phyloP scores from a whole-genome alignment of 163 green algal genomes.

The Volvox carteri region DNA sequence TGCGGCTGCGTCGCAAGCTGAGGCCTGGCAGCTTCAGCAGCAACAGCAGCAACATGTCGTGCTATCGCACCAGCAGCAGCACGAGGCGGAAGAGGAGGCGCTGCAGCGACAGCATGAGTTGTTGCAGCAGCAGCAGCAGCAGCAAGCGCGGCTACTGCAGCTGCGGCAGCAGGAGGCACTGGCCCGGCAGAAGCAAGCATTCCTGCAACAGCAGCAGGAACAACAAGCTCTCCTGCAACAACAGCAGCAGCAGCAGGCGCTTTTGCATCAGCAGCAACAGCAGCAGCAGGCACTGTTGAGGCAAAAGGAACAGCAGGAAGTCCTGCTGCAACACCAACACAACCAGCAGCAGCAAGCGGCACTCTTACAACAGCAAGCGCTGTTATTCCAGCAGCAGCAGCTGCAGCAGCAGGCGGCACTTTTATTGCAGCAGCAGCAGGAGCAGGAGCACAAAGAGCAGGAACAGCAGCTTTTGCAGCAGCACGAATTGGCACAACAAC shows the following conservation, averaged over 20 bases:
- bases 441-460: conserved; percentile 1
- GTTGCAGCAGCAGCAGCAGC: not conserved
- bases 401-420: conserved; percentile 25
- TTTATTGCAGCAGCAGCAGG: conserved; percentile 2
- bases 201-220: conserved; percentile 11
- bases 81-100: not conserved
- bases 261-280: not conserved
- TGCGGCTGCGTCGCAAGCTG: not conserved
- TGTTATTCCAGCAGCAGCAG: not conserved
- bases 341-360: not conserved
- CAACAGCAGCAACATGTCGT: too few relatives aligned
- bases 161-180: not conserved
- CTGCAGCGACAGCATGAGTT: not conserved
- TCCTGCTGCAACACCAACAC: not conserved
- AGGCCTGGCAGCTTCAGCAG: not conserved
- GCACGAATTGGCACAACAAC: not conserved
- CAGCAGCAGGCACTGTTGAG: not conserved
- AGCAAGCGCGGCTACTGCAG: not conserved
- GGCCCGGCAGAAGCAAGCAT: not conserved
- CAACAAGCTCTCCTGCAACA: not conserved
- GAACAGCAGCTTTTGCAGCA: not conserved
- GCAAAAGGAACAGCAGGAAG: not conserved
- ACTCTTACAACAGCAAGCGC: not conserved
- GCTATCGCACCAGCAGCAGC: not conserved
- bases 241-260: conserved; percentile 21